phyloP scores from a whole-genome alignment of 2,329 filamentous ascomycete genomes.

The Penicillium sp. region DNA sequence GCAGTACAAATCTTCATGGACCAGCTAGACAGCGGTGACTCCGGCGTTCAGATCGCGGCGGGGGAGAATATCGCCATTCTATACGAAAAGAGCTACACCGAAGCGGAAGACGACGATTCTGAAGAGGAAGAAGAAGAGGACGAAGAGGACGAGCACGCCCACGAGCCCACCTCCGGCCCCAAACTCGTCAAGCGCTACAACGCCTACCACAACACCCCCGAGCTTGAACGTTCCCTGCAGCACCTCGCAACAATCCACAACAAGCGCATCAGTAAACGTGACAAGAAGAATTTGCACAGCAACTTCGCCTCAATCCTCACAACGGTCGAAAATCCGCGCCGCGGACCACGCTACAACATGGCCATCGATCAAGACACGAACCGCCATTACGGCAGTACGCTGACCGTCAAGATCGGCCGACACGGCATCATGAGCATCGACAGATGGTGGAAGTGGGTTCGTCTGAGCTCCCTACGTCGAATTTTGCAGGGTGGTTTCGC shows the following conservation, averaged over 20 bases:
- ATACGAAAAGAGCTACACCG: conserved; percentile 69
- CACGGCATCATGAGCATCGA: conserved; percentile 64
- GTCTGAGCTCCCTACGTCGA: conserved; percentile 60
- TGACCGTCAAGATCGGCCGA: conserved; percentile 58
- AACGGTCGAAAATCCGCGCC: conserved; percentile 64
- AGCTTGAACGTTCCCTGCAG: conserved; percentile 59
- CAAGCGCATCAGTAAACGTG: conserved; percentile 63
- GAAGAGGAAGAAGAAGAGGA: conserved; percentile 39
- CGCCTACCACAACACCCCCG: conserved; percentile 62
- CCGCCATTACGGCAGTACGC: conserved; percentile 59
- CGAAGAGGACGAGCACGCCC: conserved; percentile 46
- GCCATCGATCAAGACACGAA: conserved; percentile 62
- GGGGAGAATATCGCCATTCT: conserved; percentile 79
- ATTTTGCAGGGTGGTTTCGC: conserved; percentile 62
- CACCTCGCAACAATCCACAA: conserved; percentile 60
- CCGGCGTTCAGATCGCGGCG: conserved; percentile 71
- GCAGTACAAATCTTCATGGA: conserved; percentile 80
- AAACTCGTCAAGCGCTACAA: conserved; percentile 63
- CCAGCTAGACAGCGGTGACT: conserved; percentile 73
- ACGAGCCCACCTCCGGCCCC: conserved; percentile 36
- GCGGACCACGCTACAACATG: conserved; percentile 65
- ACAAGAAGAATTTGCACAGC: conserved; percentile 64
- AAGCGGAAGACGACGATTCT: conserved; percentile 58
- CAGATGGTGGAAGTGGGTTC: conserved; percentile 70
- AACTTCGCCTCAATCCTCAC: conserved; percentile 66